Percentiles rank a stretch among this genome's conserved stretches.
Conservation (phyloP, 371 early-diverging fungal genomes). For the Syncephalastrum monosporum region DNA sequence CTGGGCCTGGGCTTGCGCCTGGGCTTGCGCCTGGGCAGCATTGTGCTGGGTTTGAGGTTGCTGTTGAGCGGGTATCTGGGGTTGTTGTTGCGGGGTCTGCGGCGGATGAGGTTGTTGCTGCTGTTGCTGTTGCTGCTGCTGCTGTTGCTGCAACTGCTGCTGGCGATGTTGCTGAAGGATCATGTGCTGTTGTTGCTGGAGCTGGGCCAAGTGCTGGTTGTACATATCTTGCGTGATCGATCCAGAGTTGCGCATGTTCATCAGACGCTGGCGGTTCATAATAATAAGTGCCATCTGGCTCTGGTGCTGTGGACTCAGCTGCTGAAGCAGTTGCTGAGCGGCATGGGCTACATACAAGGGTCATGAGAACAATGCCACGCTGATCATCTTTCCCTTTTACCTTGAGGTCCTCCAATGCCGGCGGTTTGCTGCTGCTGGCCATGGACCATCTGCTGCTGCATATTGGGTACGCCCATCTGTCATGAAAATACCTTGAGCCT, state of each 20-base stretch:
- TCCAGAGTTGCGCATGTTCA: conserved; percentile 18
- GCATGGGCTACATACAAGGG: conserved; percentile 1
- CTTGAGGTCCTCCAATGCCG: conserved; percentile 12
- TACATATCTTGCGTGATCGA: conserved; percentile 27
- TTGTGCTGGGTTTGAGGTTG: conserved; percentile 12
- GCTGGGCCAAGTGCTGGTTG: conserved; percentile 20
- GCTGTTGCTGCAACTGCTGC: conserved; percentile 27
- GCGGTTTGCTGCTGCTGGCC: conserved; percentile 17
- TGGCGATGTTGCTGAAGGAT: conserved; percentile 31
- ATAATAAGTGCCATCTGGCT: conserved; percentile 36
- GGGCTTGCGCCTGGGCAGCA: no score
- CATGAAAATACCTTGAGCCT: background rate
- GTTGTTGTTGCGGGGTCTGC: conserved; percentile 15
- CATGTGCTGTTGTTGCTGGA: conserved; percentile 25
- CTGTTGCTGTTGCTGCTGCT: conserved; percentile 28
- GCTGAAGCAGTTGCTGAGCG: conserved; percentile 28
- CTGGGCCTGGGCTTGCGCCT: conserved; percentile 18
- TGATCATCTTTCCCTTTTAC: conserved; percentile 4
- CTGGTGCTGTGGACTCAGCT: conserved; percentile 42
- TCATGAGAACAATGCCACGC: background rate
- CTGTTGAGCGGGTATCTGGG: conserved; percentile 10
- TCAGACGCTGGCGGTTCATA: conserved; percentile 40
- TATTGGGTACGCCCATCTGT: conserved; percentile 8
- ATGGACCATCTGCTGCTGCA: conserved; percentile 12
- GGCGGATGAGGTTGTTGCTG: conserved; percentile 27